phyloP scores from a whole-genome alignment of 1,139 yeast species.

The Yamadazyma dushanensis region DNA sequence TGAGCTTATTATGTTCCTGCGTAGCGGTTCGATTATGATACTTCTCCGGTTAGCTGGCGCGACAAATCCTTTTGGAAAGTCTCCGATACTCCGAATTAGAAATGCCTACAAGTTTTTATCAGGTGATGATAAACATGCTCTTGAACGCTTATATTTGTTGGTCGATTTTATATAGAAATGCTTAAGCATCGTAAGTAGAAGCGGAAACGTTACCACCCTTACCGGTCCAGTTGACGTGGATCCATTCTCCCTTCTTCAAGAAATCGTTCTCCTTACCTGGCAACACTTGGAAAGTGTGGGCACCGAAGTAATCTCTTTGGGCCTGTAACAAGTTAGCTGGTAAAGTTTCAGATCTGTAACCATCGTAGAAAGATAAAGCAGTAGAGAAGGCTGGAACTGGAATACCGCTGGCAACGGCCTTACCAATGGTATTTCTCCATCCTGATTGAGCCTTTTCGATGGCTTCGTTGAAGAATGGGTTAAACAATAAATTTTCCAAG shows the following conservation, averaged over 20 bases:
- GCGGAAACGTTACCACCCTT: slow-evolving; percentile 98
- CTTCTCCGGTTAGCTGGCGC: too few species aligned
- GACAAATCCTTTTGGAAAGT: too few species aligned
- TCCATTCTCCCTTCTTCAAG: slow-evolving; percentile 83
- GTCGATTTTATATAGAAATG: not conserved
- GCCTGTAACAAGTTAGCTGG: slow-evolving; percentile 99
- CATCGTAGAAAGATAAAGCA: slow-evolving; percentile 97
- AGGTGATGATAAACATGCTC: not conserved
- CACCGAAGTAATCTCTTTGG: slow-evolving; percentile 99
- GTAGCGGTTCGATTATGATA: too few species aligned
- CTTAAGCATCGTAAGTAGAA: slow-evolving; percentile 86
- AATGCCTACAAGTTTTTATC: not conserved
- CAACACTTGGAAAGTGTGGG: slow-evolving; percentile 95
- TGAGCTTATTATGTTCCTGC: too few species aligned
- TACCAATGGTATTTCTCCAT: slow-evolving; percentile 87
- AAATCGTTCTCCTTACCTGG: slow-evolving; percentile 78
- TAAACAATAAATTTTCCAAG: slow-evolving; percentile 91
- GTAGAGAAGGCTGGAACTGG: slow-evolving; percentile 98
- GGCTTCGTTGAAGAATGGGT: slow-evolving; percentile 91
- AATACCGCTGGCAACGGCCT: slow-evolving; percentile 81
- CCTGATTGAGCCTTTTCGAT: slow-evolving; percentile 91
- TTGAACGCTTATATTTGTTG: not conserved
- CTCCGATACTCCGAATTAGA: too few species aligned
- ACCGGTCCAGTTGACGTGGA: slow-evolving; percentile 99
- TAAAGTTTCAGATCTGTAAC: slow-evolving; percentile 92